These are phyloP conservation scores for Inga laurina DNA, from an alignment of 306 rosid genomes.

Conservation along the genomic window DNA sequence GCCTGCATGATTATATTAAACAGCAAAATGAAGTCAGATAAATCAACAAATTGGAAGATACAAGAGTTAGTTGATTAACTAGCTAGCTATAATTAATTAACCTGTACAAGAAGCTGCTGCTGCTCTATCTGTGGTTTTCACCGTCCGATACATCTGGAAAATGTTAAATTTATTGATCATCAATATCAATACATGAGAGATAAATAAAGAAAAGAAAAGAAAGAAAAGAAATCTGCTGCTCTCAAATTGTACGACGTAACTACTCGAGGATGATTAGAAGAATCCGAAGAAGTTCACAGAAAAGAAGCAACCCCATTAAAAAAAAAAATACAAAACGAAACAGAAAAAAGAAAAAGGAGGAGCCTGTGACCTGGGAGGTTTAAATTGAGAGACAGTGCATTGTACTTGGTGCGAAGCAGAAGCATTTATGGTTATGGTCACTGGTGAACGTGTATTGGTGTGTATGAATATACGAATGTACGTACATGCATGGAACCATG, in stretches of 20 bases:
- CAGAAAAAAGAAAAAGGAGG: background rate
- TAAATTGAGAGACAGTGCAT: slow-evolving; percentile 39
- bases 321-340: background rate
- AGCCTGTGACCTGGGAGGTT: slow-evolving; percentile 1
- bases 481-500: slow-evolving; percentile 45
- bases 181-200: background rate
- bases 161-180: slow-evolving; percentile 14
- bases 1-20: slow-evolving; percentile 37
- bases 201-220: background rate
- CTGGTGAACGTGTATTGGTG: background rate
- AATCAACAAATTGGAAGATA: slow-evolving; percentile 3
- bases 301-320: background rate
- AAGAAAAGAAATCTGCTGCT: background rate
- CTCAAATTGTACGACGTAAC: background rate
- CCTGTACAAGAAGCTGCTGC: slow-evolving; percentile 92
- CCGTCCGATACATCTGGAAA: slow-evolving; percentile 95
- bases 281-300: background rate
- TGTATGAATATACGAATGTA: background rate
- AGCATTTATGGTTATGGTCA: slow-evolving; percentile 50
- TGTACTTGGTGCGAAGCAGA: slow-evolving; percentile 48
- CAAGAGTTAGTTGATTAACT: background rate
- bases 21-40: background rate
- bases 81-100: slow-evolving; percentile 6
- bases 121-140: slow-evolving; percentile 86
- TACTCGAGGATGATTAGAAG: slow-evolving; percentile 4